Conservation (phyloP, 495 filamentous ascomycete genomes). For the Aspergillus homomorphus region DNA sequence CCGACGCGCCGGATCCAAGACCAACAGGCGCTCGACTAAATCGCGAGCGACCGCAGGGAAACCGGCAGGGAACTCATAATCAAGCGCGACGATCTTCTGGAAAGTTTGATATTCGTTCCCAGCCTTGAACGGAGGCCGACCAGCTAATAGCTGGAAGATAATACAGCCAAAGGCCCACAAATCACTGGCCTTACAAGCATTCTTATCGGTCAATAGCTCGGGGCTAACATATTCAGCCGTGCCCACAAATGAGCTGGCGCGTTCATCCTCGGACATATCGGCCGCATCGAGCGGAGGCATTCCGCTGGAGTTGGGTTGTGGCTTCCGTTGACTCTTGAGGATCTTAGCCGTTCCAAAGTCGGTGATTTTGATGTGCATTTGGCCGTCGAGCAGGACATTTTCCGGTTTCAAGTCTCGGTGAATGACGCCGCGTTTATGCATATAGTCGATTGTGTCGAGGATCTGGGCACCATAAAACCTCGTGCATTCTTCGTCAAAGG, state of each 20-base stretch:
- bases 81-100: slow-evolving; percentile 92
- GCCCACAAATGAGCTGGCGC: slow-evolving; percentile 93
- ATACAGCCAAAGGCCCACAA: slow-evolving; percentile 99
- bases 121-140: slow-evolving; percentile 94
- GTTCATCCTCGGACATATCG: slow-evolving; percentile 62
- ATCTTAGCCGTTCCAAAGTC: slow-evolving; percentile 98
- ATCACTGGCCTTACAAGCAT: slow-evolving; percentile 96
- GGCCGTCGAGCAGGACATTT: slow-evolving; percentile 90
- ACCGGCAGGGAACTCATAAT: slow-evolving; percentile 89
- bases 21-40: slow-evolving; percentile 86
- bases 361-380: slow-evolving; percentile 98
- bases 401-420: slow-evolving; percentile 97
- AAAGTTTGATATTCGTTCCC: slow-evolving; percentile 98
- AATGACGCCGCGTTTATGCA: slow-evolving; percentile 95
- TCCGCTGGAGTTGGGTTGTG: slow-evolving; percentile 40
- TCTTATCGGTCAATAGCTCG: slow-evolving; percentile 91
- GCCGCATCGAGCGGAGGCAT: slow-evolving; percentile 49
- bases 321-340: slow-evolving; percentile 62
- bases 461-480: slow-evolving; percentile 96
- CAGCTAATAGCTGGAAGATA: slow-evolving; percentile 90
- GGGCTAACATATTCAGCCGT: slow-evolving; percentile 99
- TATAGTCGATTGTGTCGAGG: slow-evolving; percentile 93
- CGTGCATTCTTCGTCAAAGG: slow-evolving; percentile 95
- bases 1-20: slow-evolving; percentile 81
- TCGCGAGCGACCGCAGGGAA: slow-evolving; percentile 89